phyloP scores from a whole-genome alignment of 495 filamentous ascomycete species.

The Pyrenopolyporus hunteri region DNA sequence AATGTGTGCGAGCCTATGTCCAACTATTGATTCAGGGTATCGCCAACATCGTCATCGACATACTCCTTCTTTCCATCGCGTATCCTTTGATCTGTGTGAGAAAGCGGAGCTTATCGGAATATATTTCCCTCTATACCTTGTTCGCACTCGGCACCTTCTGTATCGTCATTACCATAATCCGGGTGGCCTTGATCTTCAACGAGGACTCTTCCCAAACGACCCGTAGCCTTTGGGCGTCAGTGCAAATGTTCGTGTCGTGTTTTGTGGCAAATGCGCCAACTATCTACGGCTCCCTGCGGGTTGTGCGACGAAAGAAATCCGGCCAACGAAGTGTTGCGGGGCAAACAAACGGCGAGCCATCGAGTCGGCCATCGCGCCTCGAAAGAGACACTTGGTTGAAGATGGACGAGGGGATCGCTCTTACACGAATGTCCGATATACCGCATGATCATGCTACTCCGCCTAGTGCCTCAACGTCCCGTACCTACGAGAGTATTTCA shows the following conservation, averaged over 20 bases:
- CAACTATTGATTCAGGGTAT: constrained; percentile 49
- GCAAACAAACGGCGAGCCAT: constrained; percentile 6
- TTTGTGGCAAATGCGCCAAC: constrained; percentile 54
- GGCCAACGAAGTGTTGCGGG: constrained; percentile 6
- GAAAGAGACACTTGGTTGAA: constrained; percentile 36
- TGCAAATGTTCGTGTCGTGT: constrained; percentile 51
- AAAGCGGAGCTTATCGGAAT: constrained; percentile 40
- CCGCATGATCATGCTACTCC: constrained; percentile 1
- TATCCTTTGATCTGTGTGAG: constrained; percentile 47
- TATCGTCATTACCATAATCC: constrained; percentile 49
- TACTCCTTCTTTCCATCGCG: constrained; percentile 51
- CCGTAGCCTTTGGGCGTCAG: constrained; percentile 51
- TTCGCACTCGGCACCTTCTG: constrained; percentile 53
- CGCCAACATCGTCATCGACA: constrained; percentile 52
- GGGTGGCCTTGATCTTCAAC: constrained; percentile 44
- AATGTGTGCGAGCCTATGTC: constrained; percentile 48
- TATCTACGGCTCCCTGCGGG: constrained; percentile 45
- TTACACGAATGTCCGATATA: not conserved
- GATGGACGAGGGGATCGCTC: constrained; percentile 30
- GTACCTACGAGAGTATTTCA: too few relatives aligned
- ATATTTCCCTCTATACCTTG: constrained; percentile 46
- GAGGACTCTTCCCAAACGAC: constrained; percentile 47
- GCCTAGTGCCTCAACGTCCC: not conserved
- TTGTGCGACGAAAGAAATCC: constrained; percentile 27
- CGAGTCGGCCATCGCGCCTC: constrained; percentile 13